A percentile compares a stretch with the other conserved stretches of the same genome.
Conservation (phyloP, 225 moss, liverwort and hornwort species). For the Neckera pumila region DNA sequence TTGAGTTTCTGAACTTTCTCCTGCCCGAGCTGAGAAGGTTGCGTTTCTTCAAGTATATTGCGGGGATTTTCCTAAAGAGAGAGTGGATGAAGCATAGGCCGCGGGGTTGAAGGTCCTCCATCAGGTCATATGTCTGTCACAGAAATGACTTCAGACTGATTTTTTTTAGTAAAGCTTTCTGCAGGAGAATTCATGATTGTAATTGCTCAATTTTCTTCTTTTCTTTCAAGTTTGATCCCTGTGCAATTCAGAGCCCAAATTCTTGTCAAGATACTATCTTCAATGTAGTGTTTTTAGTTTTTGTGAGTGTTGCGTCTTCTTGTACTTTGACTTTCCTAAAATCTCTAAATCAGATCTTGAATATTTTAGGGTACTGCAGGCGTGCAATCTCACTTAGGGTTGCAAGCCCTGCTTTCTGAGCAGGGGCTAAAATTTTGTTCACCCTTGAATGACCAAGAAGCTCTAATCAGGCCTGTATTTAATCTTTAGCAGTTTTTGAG, state of each 20-base stretch:
- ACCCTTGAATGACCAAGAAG: not conserved
- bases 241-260: not conserved
- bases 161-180: not conserved
- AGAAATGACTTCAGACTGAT: not conserved
- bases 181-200: not conserved
- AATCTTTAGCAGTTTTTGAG: not conserved
- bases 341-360: not conserved
- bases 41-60: slow-evolving; percentile 55
- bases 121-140: slow-evolving; percentile 22
- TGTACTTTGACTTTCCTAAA: not conserved
- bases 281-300: not conserved
- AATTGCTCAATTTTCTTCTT: not conserved
- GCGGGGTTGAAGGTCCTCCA: slow-evolving; percentile 69
- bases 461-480: not conserved
- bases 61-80: slow-evolving; percentile 54
- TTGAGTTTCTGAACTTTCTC: no score
- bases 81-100: slow-evolving; percentile 47
- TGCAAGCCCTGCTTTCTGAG: not conserved
- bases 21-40: slow-evolving; percentile 65
- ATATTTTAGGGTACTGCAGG: not conserved
- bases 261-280: not conserved
- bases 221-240: not conserved
- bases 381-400: not conserved
- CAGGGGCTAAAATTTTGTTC: not conserved
- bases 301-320: not conserved